Conservation (phyloP, 768 basidiomycete genomes). For the Lepiota venenata region DNA sequence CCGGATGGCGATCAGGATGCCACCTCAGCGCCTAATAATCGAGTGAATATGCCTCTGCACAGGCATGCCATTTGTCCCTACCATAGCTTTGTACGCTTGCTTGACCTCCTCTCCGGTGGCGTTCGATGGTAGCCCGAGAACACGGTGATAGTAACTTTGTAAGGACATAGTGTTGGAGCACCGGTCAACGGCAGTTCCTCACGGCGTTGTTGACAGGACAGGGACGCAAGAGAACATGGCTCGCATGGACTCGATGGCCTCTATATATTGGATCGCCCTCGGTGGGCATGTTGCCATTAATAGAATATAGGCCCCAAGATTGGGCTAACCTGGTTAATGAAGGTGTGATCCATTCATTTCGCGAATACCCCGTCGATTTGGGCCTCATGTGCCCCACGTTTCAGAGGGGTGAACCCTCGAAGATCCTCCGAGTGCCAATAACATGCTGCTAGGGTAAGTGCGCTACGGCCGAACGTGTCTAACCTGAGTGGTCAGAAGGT, state of each 20-base stretch:
- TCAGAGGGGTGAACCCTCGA: conserved; percentile 3
- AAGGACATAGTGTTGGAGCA: conserved; percentile 4
- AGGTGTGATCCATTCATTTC: conserved; percentile 4
- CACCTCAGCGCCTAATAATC: conserved; percentile 50
- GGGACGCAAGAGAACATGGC: neutral
- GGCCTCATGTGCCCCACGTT: conserved; percentile 9
- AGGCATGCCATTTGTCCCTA: conserved; percentile 26
- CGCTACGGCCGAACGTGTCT: neutral
- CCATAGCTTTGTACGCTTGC: conserved; percentile 60
- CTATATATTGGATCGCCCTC: conserved; percentile 3
- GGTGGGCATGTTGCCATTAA: conserved; percentile 5
- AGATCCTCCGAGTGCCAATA: neutral
- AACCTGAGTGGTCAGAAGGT: neutral
- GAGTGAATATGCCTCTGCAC: conserved; percentile 21
- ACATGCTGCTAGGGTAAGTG: neutral
- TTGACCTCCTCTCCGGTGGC: conserved; percentile 52
- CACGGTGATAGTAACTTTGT: conserved; percentile 3
- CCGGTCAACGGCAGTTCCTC: neutral
- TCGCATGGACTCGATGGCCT: neutral
- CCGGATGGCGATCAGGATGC: conserved; percentile 66
- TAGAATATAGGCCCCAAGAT: conserved; percentile 5
- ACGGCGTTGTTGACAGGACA: neutral
- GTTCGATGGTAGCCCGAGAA: conserved; percentile 13
- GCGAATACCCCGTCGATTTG: conserved; percentile 1
- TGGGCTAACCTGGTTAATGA: neutral